These are phyloP conservation scores for Musa balbisiana DNA, from an alignment of 202 grass and related monocot species.

Conservation along the genomic window DNA sequence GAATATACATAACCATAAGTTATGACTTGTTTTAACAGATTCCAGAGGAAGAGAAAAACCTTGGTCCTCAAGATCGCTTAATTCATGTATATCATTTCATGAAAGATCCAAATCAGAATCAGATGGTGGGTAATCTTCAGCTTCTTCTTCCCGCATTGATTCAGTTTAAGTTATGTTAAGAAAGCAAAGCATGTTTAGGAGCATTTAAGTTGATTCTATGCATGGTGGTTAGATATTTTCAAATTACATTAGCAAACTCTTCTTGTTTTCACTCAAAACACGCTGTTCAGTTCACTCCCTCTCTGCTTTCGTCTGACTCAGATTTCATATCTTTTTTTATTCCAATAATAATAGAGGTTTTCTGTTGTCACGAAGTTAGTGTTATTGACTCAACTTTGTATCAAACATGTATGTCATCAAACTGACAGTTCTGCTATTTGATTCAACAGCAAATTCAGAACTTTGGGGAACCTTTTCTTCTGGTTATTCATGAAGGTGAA, in stretches of 20 bases:
- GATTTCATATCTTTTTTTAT: background rate
- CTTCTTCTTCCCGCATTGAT: background rate
- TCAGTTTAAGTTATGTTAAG: no score
- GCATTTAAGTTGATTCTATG: no score
- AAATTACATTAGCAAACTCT: no score
- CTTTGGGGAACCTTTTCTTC: slow-evolving; percentile 11
- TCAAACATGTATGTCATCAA: background rate
- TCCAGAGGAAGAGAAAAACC: slow-evolving; percentile 15
- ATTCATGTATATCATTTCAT: slow-evolving; percentile 20
- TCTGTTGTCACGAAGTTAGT: background rate
- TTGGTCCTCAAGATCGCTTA: slow-evolving; percentile 14
- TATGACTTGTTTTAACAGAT: background rate
- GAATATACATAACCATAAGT: background rate
- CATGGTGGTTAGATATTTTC: background rate
- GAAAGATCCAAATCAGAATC: slow-evolving; percentile 16
- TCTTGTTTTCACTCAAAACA: no score
- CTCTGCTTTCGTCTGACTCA: background rate
- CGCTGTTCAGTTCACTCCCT: background rate
- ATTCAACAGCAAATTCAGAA: background rate
- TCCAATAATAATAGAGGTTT: background rate
- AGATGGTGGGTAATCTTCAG: slow-evolving; percentile 1
- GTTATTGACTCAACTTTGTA: background rate
- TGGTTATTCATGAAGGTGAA: slow-evolving; percentile 16
- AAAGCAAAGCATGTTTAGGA: no score
- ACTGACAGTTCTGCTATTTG: background rate